Percentiles rank a stretch among this genome's conserved stretches.
Conservation (phyloP, 345 rosid species). For the Mercurialis annua region DNA sequence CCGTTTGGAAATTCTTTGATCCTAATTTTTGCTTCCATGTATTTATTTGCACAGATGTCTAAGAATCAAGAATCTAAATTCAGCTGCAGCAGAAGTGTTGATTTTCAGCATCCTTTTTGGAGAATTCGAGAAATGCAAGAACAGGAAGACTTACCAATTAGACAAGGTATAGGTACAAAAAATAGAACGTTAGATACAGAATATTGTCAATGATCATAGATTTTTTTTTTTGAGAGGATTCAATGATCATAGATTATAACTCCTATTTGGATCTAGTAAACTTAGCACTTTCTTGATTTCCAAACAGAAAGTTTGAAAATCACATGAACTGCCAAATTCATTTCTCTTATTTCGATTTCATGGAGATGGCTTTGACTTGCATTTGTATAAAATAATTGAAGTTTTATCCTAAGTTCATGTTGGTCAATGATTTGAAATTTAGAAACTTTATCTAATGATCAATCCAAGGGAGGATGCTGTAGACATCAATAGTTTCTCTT, state of each 20-base stretch:
- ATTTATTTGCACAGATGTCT: background rate
- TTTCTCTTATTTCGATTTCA: constrained; percentile 22
- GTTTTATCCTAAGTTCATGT: constrained; percentile 19
- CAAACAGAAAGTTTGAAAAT: constrained; percentile 1
- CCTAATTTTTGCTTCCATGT: background rate
- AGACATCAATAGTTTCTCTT: background rate
- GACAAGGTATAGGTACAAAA: background rate
- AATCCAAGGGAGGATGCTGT: background rate
- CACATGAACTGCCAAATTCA: constrained; percentile 18
- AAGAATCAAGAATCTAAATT: background rate
- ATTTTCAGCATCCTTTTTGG: background rate
- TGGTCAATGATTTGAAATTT: constrained; percentile 16
- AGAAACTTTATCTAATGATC: constrained; percentile 2
- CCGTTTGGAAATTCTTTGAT: background rate
- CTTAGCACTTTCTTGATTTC: background rate
- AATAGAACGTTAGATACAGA: background rate
- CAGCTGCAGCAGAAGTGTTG: constrained; percentile 4
- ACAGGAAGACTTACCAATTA: background rate
- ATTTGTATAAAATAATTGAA: constrained; percentile 14
- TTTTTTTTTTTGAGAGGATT: background rate
- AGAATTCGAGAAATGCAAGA: background rate
- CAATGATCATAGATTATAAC: background rate
- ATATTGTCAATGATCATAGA: background rate
- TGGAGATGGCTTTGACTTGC: constrained; percentile 29
- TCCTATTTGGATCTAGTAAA: background rate